Conservation (phyloP, 208 protist species). For the Acanthamoeba sp. region DNA sequence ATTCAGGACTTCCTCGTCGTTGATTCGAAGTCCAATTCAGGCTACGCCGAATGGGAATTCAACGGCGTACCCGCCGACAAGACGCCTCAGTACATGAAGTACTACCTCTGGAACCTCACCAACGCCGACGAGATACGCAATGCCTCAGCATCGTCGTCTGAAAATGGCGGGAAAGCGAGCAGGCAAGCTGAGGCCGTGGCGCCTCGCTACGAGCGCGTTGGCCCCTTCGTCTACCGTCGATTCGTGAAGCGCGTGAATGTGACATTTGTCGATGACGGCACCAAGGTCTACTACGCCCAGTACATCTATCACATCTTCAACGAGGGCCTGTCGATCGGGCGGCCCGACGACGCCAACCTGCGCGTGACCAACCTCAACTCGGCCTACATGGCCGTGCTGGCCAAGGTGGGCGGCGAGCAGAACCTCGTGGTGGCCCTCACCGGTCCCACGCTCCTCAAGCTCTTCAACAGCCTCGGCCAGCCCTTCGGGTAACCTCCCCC, state of each 20-base stretch:
- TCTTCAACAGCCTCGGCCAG: conserved; percentile 58
- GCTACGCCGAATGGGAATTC: conserved; percentile 23
- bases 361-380: conserved; percentile 64
- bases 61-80: neutral
- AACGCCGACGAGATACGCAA: conserved; percentile 33
- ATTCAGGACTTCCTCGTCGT: conserved; percentile 37
- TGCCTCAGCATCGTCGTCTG: neutral
- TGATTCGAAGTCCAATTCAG: neutral
- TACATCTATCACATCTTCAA: conserved; percentile 40
- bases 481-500: conserved; percentile 57
- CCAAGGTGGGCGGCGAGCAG: conserved; percentile 22
- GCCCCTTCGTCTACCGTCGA: conserved; percentile 44
- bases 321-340: neutral
- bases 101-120: conserved; percentile 64
- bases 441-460: conserved; percentile 11
- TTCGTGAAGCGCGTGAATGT: conserved; percentile 41
- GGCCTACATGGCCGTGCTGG: conserved; percentile 67
- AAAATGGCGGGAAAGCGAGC: neutral
- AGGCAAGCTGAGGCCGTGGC: no score
- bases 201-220: conserved; percentile 33
- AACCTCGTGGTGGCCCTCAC: conserved; percentile 13
- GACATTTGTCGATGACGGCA: conserved; percentile 43
- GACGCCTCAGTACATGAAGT: conserved; percentile 42
- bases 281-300: conserved; percentile 36
- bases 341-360: neutral